phyloP scores from a whole-genome alignment of 2,329 filamentous ascomycete species.

The Penicillium sp. region DNA sequence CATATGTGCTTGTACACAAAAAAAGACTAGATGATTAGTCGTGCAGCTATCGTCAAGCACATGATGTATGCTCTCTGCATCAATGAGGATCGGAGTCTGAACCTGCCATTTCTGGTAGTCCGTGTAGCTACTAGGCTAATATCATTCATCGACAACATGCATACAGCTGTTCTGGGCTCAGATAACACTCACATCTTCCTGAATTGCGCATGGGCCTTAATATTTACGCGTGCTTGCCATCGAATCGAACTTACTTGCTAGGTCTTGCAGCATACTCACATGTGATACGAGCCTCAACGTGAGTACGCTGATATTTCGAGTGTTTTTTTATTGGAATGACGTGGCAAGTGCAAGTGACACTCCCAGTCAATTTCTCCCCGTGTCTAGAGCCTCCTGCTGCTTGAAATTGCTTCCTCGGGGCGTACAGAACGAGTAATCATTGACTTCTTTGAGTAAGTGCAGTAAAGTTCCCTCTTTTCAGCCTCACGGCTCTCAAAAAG shows the following conservation, averaged over 20 bases:
- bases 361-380: background rate
- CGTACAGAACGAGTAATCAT: background rate
- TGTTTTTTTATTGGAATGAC: slow-evolving; percentile 3
- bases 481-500: background rate
- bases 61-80: slow-evolving; percentile 10
- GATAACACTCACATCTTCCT: background rate
- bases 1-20: background rate
- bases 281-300: slow-evolving; percentile 5
- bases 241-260: background rate
- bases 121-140: background rate
- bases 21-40: background rate
- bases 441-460: background rate
- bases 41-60: slow-evolving; percentile 9
- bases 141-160: background rate
- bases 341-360: slow-evolving; percentile 2
- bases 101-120: background rate
- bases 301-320: background rate
- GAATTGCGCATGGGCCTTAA: background rate
- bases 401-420: background rate
- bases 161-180: background rate
- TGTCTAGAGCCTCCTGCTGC: background rate
- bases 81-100: slow-evolving; percentile 7
- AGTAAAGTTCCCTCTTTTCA: background rate
- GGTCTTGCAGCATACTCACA: background rate
- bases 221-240: background rate